Conservation (phyloP, 768 basidiomycete genomes). For the Boletus bicolor region DNA sequence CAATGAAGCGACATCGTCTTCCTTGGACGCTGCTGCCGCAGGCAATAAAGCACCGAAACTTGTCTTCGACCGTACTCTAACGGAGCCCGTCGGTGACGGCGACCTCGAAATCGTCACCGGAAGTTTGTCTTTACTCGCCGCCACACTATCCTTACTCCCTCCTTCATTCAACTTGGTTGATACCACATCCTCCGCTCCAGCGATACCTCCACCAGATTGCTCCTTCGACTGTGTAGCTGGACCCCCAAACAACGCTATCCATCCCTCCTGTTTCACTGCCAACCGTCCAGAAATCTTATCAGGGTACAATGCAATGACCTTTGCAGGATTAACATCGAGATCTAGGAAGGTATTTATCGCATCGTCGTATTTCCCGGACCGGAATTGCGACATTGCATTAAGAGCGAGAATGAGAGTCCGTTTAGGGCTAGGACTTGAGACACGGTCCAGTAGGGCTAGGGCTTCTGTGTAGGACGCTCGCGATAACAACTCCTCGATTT, state of each 20-base stretch:
- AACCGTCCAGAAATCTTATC: conserved; percentile 77
- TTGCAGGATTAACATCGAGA: conserved; percentile 89
- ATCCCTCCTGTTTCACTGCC: conserved; percentile 60
- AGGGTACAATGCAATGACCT: conserved; percentile 88
- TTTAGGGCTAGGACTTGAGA: conserved; percentile 28
- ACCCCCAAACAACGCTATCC: conserved; percentile 86
- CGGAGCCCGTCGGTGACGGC: conserved; percentile 36
- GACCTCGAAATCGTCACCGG: conserved; percentile 25
- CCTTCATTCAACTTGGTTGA: conserved; percentile 28
- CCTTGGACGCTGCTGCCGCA: conserved; percentile 39
- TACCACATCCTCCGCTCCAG: conserved; percentile 24
- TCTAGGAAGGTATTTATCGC: conserved; percentile 88
- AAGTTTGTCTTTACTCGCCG: conserved; percentile 25
- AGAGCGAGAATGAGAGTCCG: conserved; percentile 62
- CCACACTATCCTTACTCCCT: conserved; percentile 19
- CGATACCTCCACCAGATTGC: neutral
- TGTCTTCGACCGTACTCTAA: conserved; percentile 52
- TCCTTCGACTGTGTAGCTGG: conserved; percentile 33
- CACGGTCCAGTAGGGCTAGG: conserved; percentile 65
- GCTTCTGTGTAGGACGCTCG: conserved; percentile 73
- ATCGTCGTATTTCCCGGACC: conserved; percentile 59
- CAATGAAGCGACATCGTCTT: conserved; percentile 63
- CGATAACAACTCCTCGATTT: conserved; percentile 79
- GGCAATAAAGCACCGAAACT: conserved; percentile 49
- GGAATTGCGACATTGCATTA: conserved; percentile 77